A percentile compares a stretch with the other conserved stretches of the same genome.
Conservation (phyloP, 139 green algal genomes). For the Volvox reticuliferus region DNA sequence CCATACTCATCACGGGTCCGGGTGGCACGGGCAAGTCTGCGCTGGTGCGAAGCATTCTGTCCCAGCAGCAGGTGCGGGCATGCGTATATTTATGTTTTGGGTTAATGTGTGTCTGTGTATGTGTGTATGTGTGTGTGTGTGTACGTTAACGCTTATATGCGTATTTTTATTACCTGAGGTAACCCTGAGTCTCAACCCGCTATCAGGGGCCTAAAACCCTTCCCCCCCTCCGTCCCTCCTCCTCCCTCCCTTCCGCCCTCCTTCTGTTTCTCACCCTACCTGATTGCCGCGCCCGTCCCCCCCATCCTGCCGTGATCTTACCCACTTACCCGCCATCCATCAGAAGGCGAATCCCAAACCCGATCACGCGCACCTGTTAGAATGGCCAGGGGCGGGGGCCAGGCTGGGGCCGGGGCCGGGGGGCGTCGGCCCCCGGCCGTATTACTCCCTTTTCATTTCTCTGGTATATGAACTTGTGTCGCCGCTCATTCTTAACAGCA, state of each 20-base stretch:
- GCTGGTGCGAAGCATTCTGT: slow-evolving; percentile 54
- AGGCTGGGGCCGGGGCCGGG: no score
- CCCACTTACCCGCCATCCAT: neutral
- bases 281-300: no score
- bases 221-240: neutral
- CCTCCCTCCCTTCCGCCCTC: neutral
- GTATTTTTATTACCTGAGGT: no score
- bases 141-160: no score
- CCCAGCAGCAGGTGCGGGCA: slow-evolving; percentile 18
- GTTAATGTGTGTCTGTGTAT: neutral
- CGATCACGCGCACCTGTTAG: no score
- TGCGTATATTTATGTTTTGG: neutral
- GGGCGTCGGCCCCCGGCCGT: no score
- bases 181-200: no score
- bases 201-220: no score
- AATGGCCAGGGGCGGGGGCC: no score
- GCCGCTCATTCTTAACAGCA: neutral
- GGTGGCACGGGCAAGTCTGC: slow-evolving; percentile 86
- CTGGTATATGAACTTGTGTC: neutral
- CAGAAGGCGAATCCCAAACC: no score
- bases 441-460: neutral
- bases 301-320: neutral
- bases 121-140: neutral
- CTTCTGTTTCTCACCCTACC: no score
- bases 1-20: slow-evolving; percentile 69